phyloP scores from a whole-genome alignment of 2,329 filamentous ascomycete genomes.

The Claviceps sp. region DNA sequence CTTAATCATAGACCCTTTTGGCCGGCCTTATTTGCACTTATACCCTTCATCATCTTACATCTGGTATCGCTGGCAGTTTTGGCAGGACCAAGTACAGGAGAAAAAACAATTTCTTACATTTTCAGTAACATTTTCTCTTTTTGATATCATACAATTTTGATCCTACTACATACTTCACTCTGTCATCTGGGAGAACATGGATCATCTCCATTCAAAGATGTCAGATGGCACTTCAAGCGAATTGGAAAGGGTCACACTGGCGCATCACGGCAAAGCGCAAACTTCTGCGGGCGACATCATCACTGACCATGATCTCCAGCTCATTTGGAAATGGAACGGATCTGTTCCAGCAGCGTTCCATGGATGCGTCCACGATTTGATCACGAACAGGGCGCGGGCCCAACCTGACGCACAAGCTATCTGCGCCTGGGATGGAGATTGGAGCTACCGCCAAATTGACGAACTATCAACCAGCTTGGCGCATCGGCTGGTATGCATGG shows the following conservation, averaged over 20 bases:
- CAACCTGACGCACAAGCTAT: conserved; percentile 7
- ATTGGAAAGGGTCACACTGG: background rate
- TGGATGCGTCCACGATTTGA: conserved; percentile 11
- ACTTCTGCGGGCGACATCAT: background rate
- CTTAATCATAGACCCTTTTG: too few species aligned
- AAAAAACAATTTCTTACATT: too few species aligned
- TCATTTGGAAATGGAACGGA: conserved; percentile 11
- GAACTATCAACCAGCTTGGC: conserved; percentile 1
- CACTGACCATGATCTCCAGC: background rate
- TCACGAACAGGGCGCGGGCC: conserved; percentile 5
- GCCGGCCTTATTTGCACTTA: too few species aligned
- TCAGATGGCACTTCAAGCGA: background rate
- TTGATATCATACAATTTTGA: too few species aligned
- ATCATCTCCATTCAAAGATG: background rate
- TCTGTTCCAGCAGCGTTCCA: conserved; percentile 5
- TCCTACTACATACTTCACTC: too few species aligned
- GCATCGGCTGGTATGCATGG: conserved; percentile 3
- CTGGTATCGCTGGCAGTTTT: too few species aligned
- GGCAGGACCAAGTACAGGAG: too few species aligned
- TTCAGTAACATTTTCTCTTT: too few species aligned
- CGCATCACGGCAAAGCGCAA: background rate
- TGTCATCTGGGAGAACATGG: too few species aligned
- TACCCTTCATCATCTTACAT: too few species aligned
- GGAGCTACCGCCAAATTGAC: conserved; percentile 21
- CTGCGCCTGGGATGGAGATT: conserved; percentile 24